Base-by-base conservation (phyloP, 768 basidiomycete genomes). In the Russula abietina region DNA sequence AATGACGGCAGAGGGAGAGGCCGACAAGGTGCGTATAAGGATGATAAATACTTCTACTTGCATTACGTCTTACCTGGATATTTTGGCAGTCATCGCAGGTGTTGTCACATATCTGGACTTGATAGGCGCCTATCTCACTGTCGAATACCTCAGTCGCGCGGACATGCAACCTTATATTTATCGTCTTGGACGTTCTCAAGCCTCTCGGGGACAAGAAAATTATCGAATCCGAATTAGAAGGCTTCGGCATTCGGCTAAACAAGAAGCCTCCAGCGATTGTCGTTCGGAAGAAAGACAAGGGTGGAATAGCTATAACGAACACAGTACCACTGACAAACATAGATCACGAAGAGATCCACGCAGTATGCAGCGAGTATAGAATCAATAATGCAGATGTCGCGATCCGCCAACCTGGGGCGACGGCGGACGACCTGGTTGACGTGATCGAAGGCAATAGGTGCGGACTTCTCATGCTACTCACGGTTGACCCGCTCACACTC, bases 81-180 rank as follows among this genome's bases (percentile, higher is more conserved):
- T 69, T 63, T 32, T 24, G 43, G 14, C 10, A 89, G 87, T 90
- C 57, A 91, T 89, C 70, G 90, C 90, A 60, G 89, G 88, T 90
- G 80, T 68, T 83, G 58, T 57, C 60, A 12, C 33, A 48, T 8
- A 33, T 41, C 41, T 51, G 39, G 24, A 28, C 14, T 46, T 65
- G 28, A 43, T 57, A 41, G 32, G 46, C 33, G 57, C 49, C 46
- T 39, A 24, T 46, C 58, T 70, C 56, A 51, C 63, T 43, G 43
- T 53, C 59, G 57, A 41, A 48, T 50, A 22, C 39, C 57, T 59
- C 76, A 92, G 97, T 99, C 67, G 96, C 97, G 9, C 86, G 97
- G 63, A 98, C 97, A 45, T 98, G 97, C 74, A 93, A 98, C 74
- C 86, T 98, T 39, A 98, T 99, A 64, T 98, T 98, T 75, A 98